Evolutionary conservation across 2,329 filamentous ascomycete genomes (phyloP), one percentile per base, ranked within the genome.

Genomic region (Emericellopsis cladophorae): DNA sequence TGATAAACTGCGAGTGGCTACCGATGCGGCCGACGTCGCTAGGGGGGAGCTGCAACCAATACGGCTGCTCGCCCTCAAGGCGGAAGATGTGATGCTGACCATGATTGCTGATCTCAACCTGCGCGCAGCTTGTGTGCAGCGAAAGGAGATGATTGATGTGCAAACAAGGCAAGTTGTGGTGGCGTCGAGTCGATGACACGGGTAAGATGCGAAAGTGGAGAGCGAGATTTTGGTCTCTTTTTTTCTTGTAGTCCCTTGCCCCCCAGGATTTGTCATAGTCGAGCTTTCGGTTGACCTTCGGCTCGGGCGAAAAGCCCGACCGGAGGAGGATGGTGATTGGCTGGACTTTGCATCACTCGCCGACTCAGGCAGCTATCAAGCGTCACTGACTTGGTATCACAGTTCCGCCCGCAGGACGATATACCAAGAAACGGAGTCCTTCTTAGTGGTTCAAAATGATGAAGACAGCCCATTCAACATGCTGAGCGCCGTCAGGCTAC

Each of bases 1-100:
- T 42, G 52, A 46, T 40, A 57, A 48, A 23, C 44, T 47, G 50
- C 51, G 56, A 47, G 56, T 39, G 44, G 54, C 47, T 42, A 51
- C 49, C 33, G 47, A 42, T 18, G 45, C 41, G 21, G 55, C 47
- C 41, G 51, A 48, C 36, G 48, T 43, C 22, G 45, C 41, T 21
- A 66, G 43, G 31, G 62, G 53, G 37, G 66, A 53, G 53, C 59
- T 64, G 40, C 67, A 57, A 52, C 65, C 64, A 41, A 76, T 66
- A 55, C 73, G 71, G 48, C 84, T 78, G 51, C 81, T 83, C 71
- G 88, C 84, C 68, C 84, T 81, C 63, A 86, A 68, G 53, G 79
- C 75, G 55, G 73, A 72, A 45, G 83, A 79, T 62, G 81, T 72
- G 58, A 79, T 62, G 56, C 68, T 76, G 51, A 76, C 70, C 81